Percentiles rank a stretch among this genome's conserved stretches.
phyloP scores from a whole-genome alignment of 345 rosid species.

The Camelina sativa region DNA sequence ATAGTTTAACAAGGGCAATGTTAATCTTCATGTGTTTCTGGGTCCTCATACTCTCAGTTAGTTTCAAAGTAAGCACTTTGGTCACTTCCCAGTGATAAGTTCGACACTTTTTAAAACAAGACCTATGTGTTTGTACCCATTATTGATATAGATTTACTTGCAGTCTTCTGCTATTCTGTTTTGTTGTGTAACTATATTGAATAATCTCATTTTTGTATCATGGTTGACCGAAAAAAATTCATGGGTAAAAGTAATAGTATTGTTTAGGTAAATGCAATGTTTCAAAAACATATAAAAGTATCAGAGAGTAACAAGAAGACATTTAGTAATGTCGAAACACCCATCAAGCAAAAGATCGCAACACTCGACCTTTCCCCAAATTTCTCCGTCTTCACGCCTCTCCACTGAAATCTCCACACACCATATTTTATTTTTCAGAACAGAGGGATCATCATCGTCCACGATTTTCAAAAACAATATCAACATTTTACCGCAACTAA shows the following conservation, averaged over 20 bases:
- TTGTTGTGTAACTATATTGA: not conserved
- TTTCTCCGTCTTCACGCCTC: not conserved
- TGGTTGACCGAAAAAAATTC: not conserved
- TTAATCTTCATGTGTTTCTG: constrained; percentile 61
- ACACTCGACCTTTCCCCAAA: not conserved
- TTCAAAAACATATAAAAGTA: not conserved
- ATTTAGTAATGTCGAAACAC: not conserved
- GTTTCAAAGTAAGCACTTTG: constrained; percentile 60
- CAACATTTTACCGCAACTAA: no score
- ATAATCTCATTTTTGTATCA: not conserved
- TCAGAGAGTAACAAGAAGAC: not conserved
- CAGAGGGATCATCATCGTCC: no score
- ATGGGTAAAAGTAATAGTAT: not conserved
- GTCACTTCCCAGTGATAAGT: constrained; percentile 57
- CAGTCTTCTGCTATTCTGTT: constrained; percentile 9
- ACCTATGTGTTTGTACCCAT: constrained; percentile 16
- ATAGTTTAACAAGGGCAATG: constrained; percentile 52
- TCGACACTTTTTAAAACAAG: not conserved
- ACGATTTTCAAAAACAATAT: no score
- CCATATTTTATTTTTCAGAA: not conserved
- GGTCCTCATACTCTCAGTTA: constrained; percentile 64
- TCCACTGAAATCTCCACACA: not conserved
- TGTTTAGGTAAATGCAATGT: not conserved
- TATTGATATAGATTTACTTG: constrained; percentile 16
- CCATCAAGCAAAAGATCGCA: not conserved